phyloP scores from a whole-genome alignment of 371 early-diverging fungal species.

The Batrachochytrium dendrobatidis region DNA sequence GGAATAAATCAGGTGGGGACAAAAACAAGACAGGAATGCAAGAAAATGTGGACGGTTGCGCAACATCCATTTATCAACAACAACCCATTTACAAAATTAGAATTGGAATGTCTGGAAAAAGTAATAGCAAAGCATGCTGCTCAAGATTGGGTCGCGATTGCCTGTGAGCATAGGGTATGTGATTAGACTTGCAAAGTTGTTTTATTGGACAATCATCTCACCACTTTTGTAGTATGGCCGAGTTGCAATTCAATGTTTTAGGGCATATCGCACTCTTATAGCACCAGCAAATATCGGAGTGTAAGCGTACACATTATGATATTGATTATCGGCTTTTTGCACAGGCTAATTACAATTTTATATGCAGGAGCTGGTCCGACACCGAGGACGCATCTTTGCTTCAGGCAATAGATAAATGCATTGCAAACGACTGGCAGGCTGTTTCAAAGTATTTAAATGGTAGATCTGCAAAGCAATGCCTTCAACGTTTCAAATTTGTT shows the following conservation, averaged over 20 bases:
- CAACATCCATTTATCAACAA: slow-evolving; percentile 14
- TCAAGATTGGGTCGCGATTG: slow-evolving; percentile 58
- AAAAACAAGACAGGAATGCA: slow-evolving; percentile 7
- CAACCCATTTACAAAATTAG: slow-evolving; percentile 11
- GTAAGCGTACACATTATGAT: slow-evolving; percentile 10
- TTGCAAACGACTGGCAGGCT: slow-evolving; percentile 28
- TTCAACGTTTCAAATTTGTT: slow-evolving; percentile 72
- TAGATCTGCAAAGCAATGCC: slow-evolving; percentile 73
- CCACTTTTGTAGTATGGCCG: slow-evolving; percentile 49
- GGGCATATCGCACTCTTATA: slow-evolving; percentile 52
- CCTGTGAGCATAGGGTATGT: slow-evolving; percentile 37
- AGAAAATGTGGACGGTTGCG: slow-evolving; percentile 14
- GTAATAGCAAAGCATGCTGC: slow-evolving; percentile 7
- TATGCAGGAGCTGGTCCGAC: slow-evolving; percentile 63
- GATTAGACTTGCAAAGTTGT: slow-evolving; percentile 17
- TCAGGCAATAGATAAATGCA: slow-evolving; percentile 58
- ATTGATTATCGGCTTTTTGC: slow-evolving; percentile 1
- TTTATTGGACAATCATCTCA: neutral
- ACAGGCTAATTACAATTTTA: neutral
- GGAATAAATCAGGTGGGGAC: neutral
- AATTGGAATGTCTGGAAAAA: slow-evolving; percentile 9
- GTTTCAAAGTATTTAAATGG: slow-evolving; percentile 60
- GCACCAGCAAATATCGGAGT: slow-evolving; percentile 31
- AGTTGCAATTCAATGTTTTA: slow-evolving; percentile 74
- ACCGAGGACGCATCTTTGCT: slow-evolving; percentile 63